Evolutionary conservation across 2,329 filamentous ascomycete genomes (phyloP), one percentile per base, ranked within the genome.

Genomic region (Ilyonectria robusta): DNA sequence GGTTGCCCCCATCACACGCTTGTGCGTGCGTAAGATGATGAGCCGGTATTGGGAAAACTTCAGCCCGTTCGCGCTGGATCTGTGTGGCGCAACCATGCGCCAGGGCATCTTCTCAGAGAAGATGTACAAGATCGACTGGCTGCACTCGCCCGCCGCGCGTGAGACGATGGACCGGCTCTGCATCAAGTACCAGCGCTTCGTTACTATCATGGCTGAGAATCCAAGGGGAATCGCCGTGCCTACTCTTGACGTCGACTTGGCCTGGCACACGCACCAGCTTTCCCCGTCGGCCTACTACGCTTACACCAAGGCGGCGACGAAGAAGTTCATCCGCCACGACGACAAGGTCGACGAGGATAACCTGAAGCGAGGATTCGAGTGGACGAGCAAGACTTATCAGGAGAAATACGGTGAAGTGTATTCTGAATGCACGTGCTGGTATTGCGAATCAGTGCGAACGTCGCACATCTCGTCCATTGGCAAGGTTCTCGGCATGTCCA

Each of bases 241-340:
- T 0, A 94, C 92, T 0, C 83, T 94, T 0, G 93, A 94, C 69
- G 85, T 94, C 6, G 92, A 94, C 75, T 82, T 94, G 0, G 92
- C 88, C 0, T 94, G 92, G 92, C 94, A 97, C 77, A 95, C 93
- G 0, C 93, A 95, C 74, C 92, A 95, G 77, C 87, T 95, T 3
- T 87, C 83, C 9, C 91, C 93, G 0, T 74, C 77, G 2, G 75
- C 82, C 4, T 96, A 96, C 80, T 91, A 89, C 72, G 66, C 77
- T 3, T 91, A 87, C 76, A 91, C 88, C 1, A 76, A 85, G 1
- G 61, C 57, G 0, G 77, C 78, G 23, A 86, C 85, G 0, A 67
- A 66, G 1, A 88, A 86, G 55, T 93, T 94, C 75, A 87, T 95
- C 71, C 90, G 95, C 76, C 94, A 97, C 75, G 92, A 96, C 78